Evolutionary conservation across 2,329 filamentous ascomycete species (phyloP), one percentile per base, ranked within the genome.

Genomic region (Hymenotorrendiella dingleyae): DNA sequence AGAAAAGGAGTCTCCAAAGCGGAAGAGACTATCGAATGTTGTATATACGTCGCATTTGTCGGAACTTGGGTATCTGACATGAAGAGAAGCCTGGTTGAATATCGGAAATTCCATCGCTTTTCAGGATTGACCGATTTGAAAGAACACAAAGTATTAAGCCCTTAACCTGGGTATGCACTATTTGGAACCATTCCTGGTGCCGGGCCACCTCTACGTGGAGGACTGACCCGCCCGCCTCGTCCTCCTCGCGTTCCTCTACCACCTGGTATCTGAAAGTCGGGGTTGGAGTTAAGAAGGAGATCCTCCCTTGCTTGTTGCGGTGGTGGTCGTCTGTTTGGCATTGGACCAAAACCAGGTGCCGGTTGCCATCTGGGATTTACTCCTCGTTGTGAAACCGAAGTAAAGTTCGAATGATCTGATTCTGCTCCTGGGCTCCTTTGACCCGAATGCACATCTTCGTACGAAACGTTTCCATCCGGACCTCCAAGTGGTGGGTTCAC

Each of bases 331-430:
- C 59, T 48, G 17, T 48, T 52, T 37, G 53, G 52, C 47, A 55
- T 51, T 27, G 67, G 63, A 52, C 47, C 51, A 54, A 58, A 53
- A 52, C 37, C 59, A 52, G 40, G 44, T 34, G 47, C 49, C 38
- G 40, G 58, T 49, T 84, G 78, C 90, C 91, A 96, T 47, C 82
- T 81, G 6, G 90, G 91, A 62, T 96, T 96, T 42, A 96, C 70
- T 1, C 86, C 85, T 24, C 91, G 78, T 64, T 96, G 89, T 0
- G 84, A 91, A 34, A 97, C 84, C 9, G 86, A 93, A 1, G 91
- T 96, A 65, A 95, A 96, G 54, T 84, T 86, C 34, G 82, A 91
- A 19, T 79, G 76, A 58, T 95, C 87, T 49, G 84, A 91, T 55
- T 82, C 77, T 22, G 82, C 78, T n/a, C n/a, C n/a, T 23, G 86